Conservation (phyloP, 768 basidiomycete species). For the Tulasnella sp. region DNA sequence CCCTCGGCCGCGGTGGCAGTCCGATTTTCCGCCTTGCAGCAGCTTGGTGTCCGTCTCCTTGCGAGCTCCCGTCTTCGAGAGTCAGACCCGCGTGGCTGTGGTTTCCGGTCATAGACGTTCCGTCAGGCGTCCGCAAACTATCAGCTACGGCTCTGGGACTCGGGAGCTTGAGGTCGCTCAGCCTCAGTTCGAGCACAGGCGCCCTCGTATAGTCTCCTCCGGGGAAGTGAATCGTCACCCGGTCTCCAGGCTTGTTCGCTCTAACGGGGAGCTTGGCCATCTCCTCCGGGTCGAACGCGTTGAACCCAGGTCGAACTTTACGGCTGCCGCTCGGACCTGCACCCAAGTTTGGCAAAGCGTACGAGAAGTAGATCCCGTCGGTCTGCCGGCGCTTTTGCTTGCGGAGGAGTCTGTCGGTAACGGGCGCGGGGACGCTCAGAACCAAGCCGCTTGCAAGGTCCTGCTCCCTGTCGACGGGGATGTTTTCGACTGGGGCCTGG, state of each 20-base stretch:
- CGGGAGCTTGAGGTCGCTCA: slow-evolving; percentile 16
- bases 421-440: neutral
- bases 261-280: neutral
- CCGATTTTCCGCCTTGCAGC: neutral
- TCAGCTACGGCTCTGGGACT: neutral
- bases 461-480: neutral
- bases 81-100: neutral
- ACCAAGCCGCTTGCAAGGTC: neutral
- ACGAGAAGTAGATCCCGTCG: neutral
- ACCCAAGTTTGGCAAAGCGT: neutral
- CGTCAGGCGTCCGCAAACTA: neutral
- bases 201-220: neutral
- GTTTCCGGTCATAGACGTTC: neutral
- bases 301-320: slow-evolving; percentile 3
- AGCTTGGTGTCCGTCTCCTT: neutral
- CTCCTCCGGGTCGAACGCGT: neutral
- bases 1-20: neutral
- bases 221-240: slow-evolving; percentile 16
- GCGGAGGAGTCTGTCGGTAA: neutral
- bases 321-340: neutral
- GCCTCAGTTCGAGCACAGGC: neutral
- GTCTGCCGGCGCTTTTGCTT: neutral
- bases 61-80: neutral
- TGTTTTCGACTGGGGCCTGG: neutral
- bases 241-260: slow-evolving; percentile 18